Base-by-base conservation (phyloP, 2,329 filamentous ascomycete genomes). In the Elsinoe perseae region DNA sequence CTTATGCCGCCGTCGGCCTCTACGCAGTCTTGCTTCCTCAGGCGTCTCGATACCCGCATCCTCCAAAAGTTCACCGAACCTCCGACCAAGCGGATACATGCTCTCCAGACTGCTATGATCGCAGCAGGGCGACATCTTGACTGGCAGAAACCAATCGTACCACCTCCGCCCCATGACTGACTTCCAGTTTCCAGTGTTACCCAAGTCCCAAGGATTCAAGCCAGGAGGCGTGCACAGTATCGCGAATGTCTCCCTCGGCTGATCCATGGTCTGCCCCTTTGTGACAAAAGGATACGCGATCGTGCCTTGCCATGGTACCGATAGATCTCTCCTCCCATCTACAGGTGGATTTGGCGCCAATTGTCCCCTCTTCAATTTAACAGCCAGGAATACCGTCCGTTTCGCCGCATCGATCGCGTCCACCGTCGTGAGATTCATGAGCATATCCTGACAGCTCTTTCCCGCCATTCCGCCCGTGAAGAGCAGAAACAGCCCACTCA, bases 171-270 rank as follows among this genome's bases (percentile, higher is more conserved):
- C 92, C 84, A 98, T 89, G 21, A 96, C 81, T 12, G 85, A 80
- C 61, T 82, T 81, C 72, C 90, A 85, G 65, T 97, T 97, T 25
- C 76, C 72, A 60, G 80, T 76, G 27, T 69, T 73, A 1, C 87
- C 88, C 0, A 93, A 73, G 63, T 95, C 82, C 84, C 89, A 98
- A 0, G 89, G 89, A 62, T 95, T 95, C 63, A 93, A 85, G 8
- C 87, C 85, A 0, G 81, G 78, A 2, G 82, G 75, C 0, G 86
- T 88, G 59, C 81, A 79, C 1, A 96, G 75, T 38, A 97, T 85
- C 10, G 88, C 89, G 67, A 95, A 97, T 9, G 81, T 86, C 25
- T 84, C 80, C 4, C 73, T 56, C 40, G 60, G 61, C 63, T 14
- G 63, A 67, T 7, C 70, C 62, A 9, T 73, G 61, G 67, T 34